Evolutionary conservation across 768 basidiomycete species (phyloP).

Genomic region (Fomitopsis pulvina): DNA sequence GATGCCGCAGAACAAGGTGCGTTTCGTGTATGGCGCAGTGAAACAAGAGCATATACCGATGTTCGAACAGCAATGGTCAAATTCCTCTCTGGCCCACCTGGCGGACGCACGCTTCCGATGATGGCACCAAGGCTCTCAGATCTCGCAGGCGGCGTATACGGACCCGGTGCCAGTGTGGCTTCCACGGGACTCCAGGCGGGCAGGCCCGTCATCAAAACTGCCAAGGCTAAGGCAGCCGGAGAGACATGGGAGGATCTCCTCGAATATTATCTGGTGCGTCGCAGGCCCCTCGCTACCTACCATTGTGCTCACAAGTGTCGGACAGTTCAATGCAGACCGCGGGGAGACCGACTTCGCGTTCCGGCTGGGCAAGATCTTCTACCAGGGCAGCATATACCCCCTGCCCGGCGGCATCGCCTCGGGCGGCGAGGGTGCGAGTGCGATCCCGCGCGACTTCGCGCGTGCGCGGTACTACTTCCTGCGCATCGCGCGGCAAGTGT

Average conservation of each 20-base stretch:
- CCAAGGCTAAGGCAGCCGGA: conserved; percentile 74
- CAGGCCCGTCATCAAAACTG: conserved; percentile 78
- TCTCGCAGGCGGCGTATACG: conserved; percentile 87
- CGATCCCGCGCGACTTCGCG: conserved; percentile 72
- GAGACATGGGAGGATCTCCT: conserved; percentile 93
- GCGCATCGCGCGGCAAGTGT: conserved; percentile 74
- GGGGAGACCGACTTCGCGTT: conserved; percentile 87
- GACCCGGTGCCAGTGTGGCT: conserved; percentile 89
- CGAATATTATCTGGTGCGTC: conserved; percentile 79
- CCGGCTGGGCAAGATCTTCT: conserved; percentile 91
- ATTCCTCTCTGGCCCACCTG: conserved; percentile 83
- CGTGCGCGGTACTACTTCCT: conserved; percentile 81
- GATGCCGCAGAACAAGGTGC: conserved; percentile 79
- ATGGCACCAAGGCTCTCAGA: conserved; percentile 83
- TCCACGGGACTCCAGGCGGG: conserved; percentile 73
- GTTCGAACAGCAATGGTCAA: conserved; percentile 59
- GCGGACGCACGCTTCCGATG: conserved; percentile 80
- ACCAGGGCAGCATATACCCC: conserved; percentile 89
- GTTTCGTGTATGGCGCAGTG: conserved; percentile 3
- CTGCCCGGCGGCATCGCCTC: conserved; percentile 74
- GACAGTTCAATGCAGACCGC: conserved; percentile 89
- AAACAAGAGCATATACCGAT: not conserved
- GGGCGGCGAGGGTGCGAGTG: conserved; percentile 88
- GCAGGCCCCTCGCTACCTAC: not conserved
- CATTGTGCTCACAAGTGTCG: conserved; percentile 4